These are phyloP conservation scores for Phytomonas sp. DNA, from an alignment of 208 protist genomes.

Conservation along the genomic window DNA sequence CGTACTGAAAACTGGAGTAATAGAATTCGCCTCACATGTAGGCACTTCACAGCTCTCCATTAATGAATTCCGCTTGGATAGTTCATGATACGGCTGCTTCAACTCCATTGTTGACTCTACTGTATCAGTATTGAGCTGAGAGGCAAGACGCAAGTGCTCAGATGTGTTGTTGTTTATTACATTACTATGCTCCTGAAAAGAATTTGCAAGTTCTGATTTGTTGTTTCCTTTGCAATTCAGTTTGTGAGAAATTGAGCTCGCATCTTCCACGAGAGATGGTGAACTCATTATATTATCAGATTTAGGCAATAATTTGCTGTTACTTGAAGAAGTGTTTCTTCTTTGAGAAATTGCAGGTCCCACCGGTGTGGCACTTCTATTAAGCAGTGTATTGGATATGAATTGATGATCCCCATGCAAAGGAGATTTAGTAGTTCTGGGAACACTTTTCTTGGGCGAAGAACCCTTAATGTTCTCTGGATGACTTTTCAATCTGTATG, in stretches of 20 bases:
- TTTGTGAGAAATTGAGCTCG: neutral
- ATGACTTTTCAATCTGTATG: neutral
- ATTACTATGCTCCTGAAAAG: neutral
- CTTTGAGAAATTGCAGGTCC: neutral
- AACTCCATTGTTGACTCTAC: neutral
- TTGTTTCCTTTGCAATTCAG: neutral
- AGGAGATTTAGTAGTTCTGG: neutral
- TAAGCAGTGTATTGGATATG: neutral
- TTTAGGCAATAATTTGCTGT: neutral
- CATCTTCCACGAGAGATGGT: neutral
- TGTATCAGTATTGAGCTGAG: neutral
- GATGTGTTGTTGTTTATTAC: neutral
- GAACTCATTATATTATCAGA: neutral
- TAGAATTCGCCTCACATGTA: neutral
- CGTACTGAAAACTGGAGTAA: neutral
- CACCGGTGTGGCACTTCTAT: neutral
- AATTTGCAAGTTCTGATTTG: neutral
- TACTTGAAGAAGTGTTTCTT: neutral
- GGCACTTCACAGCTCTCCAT: neutral
- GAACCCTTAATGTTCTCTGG: neutral
- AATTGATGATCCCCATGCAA: neutral
- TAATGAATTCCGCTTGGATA: neutral
- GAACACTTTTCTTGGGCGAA: neutral
- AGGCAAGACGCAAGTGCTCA: neutral
- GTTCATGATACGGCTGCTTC: neutral